Evolutionary conservation across 2,329 filamentous ascomycete species (phyloP).

Genomic region (Exophiala xenobiotica): DNA sequence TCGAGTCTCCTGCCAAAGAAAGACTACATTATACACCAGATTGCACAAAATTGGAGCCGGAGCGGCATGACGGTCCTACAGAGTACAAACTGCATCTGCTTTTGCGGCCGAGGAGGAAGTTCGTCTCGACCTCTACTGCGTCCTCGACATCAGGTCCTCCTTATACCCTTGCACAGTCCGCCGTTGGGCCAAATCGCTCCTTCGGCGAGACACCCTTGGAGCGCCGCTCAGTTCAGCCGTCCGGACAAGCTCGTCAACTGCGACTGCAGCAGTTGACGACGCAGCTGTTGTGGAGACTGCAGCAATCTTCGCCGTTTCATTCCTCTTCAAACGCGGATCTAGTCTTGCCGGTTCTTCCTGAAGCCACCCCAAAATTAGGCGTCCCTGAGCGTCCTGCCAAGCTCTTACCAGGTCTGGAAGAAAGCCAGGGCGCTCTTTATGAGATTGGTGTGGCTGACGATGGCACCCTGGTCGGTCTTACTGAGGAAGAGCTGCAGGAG

Average conservation of each 20-base stretch:
- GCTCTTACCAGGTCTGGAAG: constrained; percentile 74
- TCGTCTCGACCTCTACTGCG: constrained; percentile 67
- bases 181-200: constrained; percentile 28
- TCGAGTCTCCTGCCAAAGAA: constrained; percentile 37
- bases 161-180: constrained; percentile 32
- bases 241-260: constrained; percentile 72
- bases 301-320: constrained; percentile 92
- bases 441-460: constrained; percentile 97
- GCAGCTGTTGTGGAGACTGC: constrained; percentile 88
- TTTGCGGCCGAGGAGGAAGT: constrained; percentile 72
- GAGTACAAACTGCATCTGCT: constrained; percentile 96
- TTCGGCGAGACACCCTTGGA: constrained; percentile 11
- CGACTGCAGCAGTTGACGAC: constrained; percentile 89
- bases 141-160: constrained; percentile 32
- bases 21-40: constrained; percentile 46
- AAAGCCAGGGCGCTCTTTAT: constrained; percentile 89
- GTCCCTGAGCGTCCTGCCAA: constrained; percentile 53
- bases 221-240: constrained; percentile 47
- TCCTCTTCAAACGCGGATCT: constrained; percentile 73
- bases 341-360: constrained; percentile 72
- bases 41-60: constrained; percentile 76
- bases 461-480: constrained; percentile 83
- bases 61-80: constrained; percentile 89
- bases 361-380: constrained; percentile 59
- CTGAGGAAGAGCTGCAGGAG: constrained; percentile 87